phyloP scores from a whole-genome alignment of 2,329 filamentous ascomycete species.

The Ophiocordyceps camponoti-floridani region DNA sequence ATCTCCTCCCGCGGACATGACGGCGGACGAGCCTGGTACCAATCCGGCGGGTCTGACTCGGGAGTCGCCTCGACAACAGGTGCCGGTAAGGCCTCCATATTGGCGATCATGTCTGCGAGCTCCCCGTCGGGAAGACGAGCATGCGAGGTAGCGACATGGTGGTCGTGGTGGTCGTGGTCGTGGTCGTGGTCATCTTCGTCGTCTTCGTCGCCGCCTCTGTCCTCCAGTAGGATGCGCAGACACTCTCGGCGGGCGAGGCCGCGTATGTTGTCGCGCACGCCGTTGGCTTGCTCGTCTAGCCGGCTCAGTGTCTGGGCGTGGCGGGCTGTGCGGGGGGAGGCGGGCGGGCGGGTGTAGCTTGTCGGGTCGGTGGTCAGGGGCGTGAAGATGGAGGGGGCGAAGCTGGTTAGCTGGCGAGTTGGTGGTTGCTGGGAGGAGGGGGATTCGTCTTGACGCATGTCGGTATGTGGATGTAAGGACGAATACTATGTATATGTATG shows the following conservation, averaged over 20 bases:
- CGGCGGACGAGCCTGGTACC: constrained; percentile 2
- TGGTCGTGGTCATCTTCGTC: not conserved
- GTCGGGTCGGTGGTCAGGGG: constrained; percentile 7
- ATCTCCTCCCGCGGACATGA: constrained; percentile 8
- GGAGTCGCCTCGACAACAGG: not conserved
- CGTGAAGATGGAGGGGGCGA: constrained; percentile 16
- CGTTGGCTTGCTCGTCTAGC: constrained; percentile 9
- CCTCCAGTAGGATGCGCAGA: constrained; percentile 11
- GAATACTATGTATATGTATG: no score
- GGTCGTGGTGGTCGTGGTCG: not conserved
- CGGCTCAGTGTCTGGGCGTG: constrained; percentile 7
- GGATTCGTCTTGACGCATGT: not conserved
- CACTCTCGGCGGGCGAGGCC: constrained; percentile 12
- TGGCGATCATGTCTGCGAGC: constrained; percentile 10
- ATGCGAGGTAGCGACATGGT: not conserved
- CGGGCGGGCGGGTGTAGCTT: constrained; percentile 1
- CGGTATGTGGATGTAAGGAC: no score
- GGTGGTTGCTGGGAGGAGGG: not conserved
- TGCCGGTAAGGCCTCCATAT: constrained; percentile 9
- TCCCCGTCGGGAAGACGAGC: constrained; percentile 1
- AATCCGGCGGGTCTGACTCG: constrained; percentile 4
- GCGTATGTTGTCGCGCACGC: constrained; percentile 13
- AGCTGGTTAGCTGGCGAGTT: constrained; percentile 4
- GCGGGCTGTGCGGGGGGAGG: constrained; percentile 3
- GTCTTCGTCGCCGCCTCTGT: constrained; percentile 5